These are phyloP conservation scores for Auricularia sp. DNA, from an alignment of 768 basidiomycete genomes.

Conservation along the genomic window DNA sequence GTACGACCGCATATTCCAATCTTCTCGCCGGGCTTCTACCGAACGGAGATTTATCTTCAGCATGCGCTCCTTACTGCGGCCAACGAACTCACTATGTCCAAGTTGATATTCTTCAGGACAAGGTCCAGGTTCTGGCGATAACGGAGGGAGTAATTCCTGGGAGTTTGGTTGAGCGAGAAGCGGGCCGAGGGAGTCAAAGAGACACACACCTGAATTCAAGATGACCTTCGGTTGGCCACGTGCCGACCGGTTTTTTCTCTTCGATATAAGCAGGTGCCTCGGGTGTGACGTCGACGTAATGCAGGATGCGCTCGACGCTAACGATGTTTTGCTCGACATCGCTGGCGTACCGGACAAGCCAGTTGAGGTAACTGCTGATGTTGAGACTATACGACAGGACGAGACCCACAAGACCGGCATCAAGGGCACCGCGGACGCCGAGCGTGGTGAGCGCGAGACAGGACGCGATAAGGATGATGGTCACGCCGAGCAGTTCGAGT, in stretches of 20 bases:
- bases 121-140: slow-evolving; percentile 76
- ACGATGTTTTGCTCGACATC: slow-evolving; percentile 90
- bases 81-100: slow-evolving; percentile 47
- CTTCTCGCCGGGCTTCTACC: slow-evolving; percentile 65
- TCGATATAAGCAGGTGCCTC: slow-evolving; percentile 71
- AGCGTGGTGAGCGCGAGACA: slow-evolving; percentile 57
- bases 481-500: slow-evolving; percentile 73
- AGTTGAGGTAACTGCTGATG: slow-evolving; percentile 77
- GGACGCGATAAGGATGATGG: slow-evolving; percentile 69
- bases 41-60: neutral
- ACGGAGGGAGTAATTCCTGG: slow-evolving; percentile 58
- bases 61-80: neutral
- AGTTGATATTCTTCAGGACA: slow-evolving; percentile 61
- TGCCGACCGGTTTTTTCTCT: slow-evolving; percentile 38
- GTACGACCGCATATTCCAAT: slow-evolving; percentile 82
- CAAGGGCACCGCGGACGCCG: slow-evolving; percentile 58
- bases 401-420: slow-evolving; percentile 81
- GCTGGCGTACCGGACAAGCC: slow-evolving; percentile 72
- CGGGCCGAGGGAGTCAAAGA: neutral
- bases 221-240: slow-evolving; percentile 67
- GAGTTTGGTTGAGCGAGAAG: neutral
- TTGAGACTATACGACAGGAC: slow-evolving; percentile 78
- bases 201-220: slow-evolving; percentile 62
- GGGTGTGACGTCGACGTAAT: slow-evolving; percentile 62
- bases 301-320: slow-evolving; percentile 77